phyloP scores from a whole-genome alignment of 768 basidiomycete genomes.

The Mycena sanguinolenta region DNA sequence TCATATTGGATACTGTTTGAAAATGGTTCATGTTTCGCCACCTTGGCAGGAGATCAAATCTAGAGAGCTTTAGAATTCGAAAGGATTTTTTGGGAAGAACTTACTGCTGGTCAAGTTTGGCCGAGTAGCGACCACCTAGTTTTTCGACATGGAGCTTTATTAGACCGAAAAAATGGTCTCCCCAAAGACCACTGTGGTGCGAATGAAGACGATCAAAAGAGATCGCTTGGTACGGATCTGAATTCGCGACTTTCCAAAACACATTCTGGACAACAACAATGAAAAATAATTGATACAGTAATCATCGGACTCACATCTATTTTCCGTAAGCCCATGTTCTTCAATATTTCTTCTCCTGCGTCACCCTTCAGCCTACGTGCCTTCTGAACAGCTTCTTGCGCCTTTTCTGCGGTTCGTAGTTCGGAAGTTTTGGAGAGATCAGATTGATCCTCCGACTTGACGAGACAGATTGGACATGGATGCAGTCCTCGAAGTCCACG shows the following conservation, averaged over 20 bases:
- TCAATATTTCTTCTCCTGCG: constrained; percentile 40
- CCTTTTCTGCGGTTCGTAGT: constrained; percentile 11
- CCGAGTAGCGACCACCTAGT: constrained; percentile 30
- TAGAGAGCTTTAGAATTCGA: constrained; percentile 38
- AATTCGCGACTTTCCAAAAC: constrained; percentile 53
- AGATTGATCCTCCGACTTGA: not conserved
- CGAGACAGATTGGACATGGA: constrained; percentile 35
- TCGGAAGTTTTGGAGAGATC: not conserved
- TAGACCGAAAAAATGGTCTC: constrained; percentile 47
- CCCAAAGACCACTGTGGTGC: constrained; percentile 48
- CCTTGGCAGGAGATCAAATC: constrained; percentile 43
- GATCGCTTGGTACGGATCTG: constrained; percentile 49
- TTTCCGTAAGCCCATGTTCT: constrained; percentile 38
- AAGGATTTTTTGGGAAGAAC: constrained; percentile 16
- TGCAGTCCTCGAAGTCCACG: constrained; percentile 43
- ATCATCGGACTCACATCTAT: constrained; percentile 40
- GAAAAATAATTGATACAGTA: constrained; percentile 16
- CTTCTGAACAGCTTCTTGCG: constrained; percentile 30
- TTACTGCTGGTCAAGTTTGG: constrained; percentile 44
- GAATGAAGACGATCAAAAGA: constrained; percentile 57
- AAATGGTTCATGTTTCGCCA: constrained; percentile 55
- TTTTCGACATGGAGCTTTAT: constrained; percentile 40
- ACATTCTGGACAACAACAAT: constrained; percentile 48
- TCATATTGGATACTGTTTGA: constrained; percentile 35
- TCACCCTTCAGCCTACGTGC: constrained; percentile 30